Percentiles rank a stretch among this genome's conserved stretches.
Evolutionary conservation across 1,284 basidiomycete genomes (phyloP).

Genomic region (Ustilago lituana): DNA sequence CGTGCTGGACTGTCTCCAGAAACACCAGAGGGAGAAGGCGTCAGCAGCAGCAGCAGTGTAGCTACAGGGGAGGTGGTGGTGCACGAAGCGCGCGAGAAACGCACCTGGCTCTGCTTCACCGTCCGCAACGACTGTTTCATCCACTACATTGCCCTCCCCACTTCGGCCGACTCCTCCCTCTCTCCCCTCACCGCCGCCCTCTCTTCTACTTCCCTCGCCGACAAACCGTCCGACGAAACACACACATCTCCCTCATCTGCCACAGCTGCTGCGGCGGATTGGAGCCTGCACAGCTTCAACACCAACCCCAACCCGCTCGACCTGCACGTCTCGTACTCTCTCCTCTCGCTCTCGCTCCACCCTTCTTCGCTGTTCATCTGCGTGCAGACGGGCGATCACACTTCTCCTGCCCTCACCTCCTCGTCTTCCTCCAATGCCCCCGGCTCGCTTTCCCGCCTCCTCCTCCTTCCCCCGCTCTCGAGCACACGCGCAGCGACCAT

Average conservation of each 20-base stretch:
- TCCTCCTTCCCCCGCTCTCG: slow-evolving; percentile 52
- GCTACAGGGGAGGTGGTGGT: slow-evolving; percentile 15
- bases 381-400: slow-evolving; percentile 60
- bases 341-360: slow-evolving; percentile 58
- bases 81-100: slow-evolving; percentile 17
- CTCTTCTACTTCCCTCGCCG: neutral
- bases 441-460: slow-evolving; percentile 39
- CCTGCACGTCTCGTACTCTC: slow-evolving; percentile 57
- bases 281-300: slow-evolving; percentile 51
- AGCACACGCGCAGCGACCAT: slow-evolving; percentile 41
- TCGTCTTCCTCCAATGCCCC: slow-evolving; percentile 8
- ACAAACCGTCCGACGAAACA: neutral
- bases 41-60: neutral
- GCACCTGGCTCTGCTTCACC: slow-evolving; percentile 58
- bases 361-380: slow-evolving; percentile 52
- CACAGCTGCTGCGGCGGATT: slow-evolving; percentile 12
- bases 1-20: slow-evolving; percentile 30
- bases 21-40: neutral
- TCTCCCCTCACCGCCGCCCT: slow-evolving; percentile 2
- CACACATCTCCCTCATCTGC: neutral
- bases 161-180: slow-evolving; percentile 16
- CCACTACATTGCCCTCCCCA: slow-evolving; percentile 58
- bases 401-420: slow-evolving; percentile 15
- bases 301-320: slow-evolving; percentile 57
- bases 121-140: slow-evolving; percentile 51